A percentile compares a stretch with the other conserved stretches of the same genome.
Evolutionary conservation across 495 filamentous ascomycete species (phyloP).

Genomic region (Podospora fimiseda): DNA sequence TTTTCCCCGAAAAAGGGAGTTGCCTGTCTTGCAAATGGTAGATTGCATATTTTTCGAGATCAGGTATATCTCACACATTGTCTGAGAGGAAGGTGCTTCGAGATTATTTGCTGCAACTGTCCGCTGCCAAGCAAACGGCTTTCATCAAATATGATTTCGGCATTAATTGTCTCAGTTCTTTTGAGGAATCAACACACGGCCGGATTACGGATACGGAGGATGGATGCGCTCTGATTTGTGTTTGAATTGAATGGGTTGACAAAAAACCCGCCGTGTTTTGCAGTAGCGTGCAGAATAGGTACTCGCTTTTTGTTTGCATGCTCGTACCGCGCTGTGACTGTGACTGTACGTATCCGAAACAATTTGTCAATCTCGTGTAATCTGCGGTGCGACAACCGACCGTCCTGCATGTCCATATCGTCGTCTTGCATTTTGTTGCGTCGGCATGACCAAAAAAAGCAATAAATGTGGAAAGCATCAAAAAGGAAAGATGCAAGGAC

Average conservation of each 20-base stretch:
- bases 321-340: too few species aligned
- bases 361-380: constrained; percentile 5
- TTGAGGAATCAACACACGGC: too few species aligned
- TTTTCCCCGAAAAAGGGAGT: not conserved
- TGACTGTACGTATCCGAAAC: not conserved
- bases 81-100: too few species aligned
- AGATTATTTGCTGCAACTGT: too few species aligned
- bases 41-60: not conserved
- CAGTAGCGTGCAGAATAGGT: constrained; percentile 3
- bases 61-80: not conserved
- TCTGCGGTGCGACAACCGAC: not conserved
- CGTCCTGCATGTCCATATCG: too few species aligned
- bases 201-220: not conserved
- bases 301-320: too few species aligned
- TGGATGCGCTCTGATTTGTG: not conserved
- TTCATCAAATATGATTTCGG: too few species aligned
- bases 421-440: too few species aligned
- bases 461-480: not conserved
- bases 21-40: not conserved
- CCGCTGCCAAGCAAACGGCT: too few species aligned
- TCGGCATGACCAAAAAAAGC: too few species aligned
- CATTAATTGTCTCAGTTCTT: too few species aligned
- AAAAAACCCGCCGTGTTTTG: not conserved
- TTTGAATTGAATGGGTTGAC: not conserved
- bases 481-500: not conserved